Base-by-base conservation (phyloP, 2,329 filamentous ascomycete genomes). In the Cladophialophora chaetospira region DNA sequence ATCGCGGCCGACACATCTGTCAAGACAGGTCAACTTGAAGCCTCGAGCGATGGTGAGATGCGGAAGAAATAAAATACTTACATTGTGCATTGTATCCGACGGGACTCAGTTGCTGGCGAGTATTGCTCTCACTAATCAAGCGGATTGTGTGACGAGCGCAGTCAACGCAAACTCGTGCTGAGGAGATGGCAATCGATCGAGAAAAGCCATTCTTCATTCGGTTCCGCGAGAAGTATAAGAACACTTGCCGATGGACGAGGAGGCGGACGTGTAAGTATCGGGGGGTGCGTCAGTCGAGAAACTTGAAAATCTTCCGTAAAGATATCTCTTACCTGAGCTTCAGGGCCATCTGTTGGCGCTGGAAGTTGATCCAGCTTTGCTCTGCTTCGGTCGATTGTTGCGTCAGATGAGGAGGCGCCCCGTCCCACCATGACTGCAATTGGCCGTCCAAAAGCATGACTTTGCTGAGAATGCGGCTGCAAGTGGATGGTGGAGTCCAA, bases 311-410 rank as follows among this genome's bases (percentile, higher is more conserved):
- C 8, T 9, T 9, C 9, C 38, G 21, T 8, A 58, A 59, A 15
- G 53, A 55, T 57, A 52, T 33, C 13, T 33, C 29, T 33, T n/a
- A 33, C 29, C 29, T 38, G 8, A 38, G 8, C 35, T 8, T 6
- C 5, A 38, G 8, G 9, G n/a, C 35, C n/a, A 5, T 38, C 5
- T 19, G 40, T 5, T 44, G 40, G 5, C 40, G 40, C 2, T 44
- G 6, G 25, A 25, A 21, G 17, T 44, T n/a, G 40, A 25, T 25
- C 15, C 40, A 44, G 9, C 19, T n/a, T 5, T 6, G 40, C 5
- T 44, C 4, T 23, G 9, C 15, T 9, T 21, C 40, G 17, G 9
- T 21, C 10, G 6, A 8, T 40, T 40, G 36, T 13, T n/a, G 11
- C 15, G 11, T 44, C 9, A 44, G 19, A 25, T 44, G 40, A 23